Base-by-base conservation (phyloP, 768 basidiomycete species). In the Boletus bicolor region DNA sequence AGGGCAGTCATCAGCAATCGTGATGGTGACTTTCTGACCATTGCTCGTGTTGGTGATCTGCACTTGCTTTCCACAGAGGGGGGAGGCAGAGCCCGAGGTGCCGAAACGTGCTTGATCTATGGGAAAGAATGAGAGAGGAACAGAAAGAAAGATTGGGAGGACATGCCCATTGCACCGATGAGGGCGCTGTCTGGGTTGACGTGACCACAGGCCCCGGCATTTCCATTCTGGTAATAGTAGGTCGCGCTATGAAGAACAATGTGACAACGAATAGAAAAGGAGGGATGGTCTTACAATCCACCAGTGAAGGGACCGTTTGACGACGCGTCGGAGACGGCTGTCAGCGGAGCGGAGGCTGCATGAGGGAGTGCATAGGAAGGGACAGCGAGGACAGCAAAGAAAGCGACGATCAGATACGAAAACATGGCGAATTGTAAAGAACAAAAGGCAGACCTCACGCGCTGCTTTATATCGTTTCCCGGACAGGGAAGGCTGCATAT, bases 141-240 rank as follows among this genome's bases (percentile, higher is more conserved):
- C 12, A 12, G 19, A 7, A 9, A 19, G 28, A 39, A 19, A 28
- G 19, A 19, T 6, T 8, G 32, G 28, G 1, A 19, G 44, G 30
- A 71, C 80, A 62, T 61, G 83, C 86, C 80, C 26, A 91, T 79
- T 37, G 88, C 89, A 63, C 78, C 83, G 62, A 91, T 79, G 37
- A 75, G 48, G 61, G 75, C 85, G 28, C 14, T 63, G 72, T 96
- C 94, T 2, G 65, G 55, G 77, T 83, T 69, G 30, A 74, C 64
- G 28, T 51, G 59, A 44, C 94, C 95, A 70, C 95, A 97, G 7
- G 91, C 89, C 51, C 94, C 94, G 8, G 89, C 76, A 36, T 77
- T 76, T 44, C 87, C 88, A 45, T 81, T 73, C 77, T 91, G 90
- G 72, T 76, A 81, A 77, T 79, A 92, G 70, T 71, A 87, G 3